Base-by-base conservation (phyloP, 352 stramenopile species). In the Plasmopara halstedii region DNA sequence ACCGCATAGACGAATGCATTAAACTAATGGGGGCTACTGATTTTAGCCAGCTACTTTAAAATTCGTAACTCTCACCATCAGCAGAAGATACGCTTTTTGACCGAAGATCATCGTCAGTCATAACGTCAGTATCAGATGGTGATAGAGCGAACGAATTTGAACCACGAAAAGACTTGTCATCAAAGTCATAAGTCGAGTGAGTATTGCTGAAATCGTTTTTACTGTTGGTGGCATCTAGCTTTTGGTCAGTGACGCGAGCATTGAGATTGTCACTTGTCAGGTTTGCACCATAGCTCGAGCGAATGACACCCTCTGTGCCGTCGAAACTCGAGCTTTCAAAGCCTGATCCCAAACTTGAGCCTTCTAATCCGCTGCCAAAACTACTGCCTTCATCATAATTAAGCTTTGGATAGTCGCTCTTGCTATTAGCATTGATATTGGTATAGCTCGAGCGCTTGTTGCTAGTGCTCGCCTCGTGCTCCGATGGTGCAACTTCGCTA, bases 21-120 rank as follows among this genome's bases (percentile, higher is more conserved):
- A 25, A 55, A 33, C 46, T 53, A 50, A 19, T 26, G 18, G 26
- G 19, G 18, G 34, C 34, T 26, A 45, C 32, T 42, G 53, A 50
- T 42, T 49, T 31, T 58, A 46, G 27, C 17, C 41, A 45, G 11
- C 6, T 15, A 50, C 19, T 41, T 46, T 83, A 88, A 43, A 88
- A 88, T 59, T 88, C 75, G 58, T 88, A 88, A 48, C 62, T 81
- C 54, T 83, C 70, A 21, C 72, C 75, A 38, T 81, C 70, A 19
- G 57, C 53, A 39, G 70, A 83, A 35, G 70, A 67, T 21, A 67
- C 74, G 38, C 70, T 64, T 47, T 36, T 50, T 17, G 67, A 50
- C 26, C 67, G 65, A 38, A 57, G 21, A 4, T 45, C 42, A 17
- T 60, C 32, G 44, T 32, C 48, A 14, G 45, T 15, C 22, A 42